These are phyloP conservation scores for Panaeolus cyanescens DNA, from an alignment of 768 basidiomycete species.

Conservation along the genomic window DNA sequence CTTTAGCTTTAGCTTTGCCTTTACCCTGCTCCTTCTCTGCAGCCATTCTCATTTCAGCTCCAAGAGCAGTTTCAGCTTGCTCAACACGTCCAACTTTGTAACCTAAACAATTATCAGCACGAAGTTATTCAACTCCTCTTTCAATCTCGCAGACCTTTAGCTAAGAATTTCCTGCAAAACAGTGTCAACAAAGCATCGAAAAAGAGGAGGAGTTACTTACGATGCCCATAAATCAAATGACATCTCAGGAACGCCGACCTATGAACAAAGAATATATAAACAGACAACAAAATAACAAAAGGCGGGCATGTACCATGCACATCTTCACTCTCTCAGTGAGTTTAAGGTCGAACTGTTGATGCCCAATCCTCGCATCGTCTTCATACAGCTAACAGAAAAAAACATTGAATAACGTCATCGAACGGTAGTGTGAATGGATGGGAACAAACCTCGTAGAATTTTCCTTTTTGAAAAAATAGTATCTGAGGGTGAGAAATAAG, in stretches of 20 bases:
- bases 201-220: slow-evolving; percentile 41
- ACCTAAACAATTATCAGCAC: slow-evolving; percentile 39
- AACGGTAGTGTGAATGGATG: background rate
- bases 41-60: slow-evolving; percentile 93
- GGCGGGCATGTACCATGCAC: slow-evolving; percentile 76
- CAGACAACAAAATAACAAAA: background rate
- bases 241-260: slow-evolving; percentile 96
- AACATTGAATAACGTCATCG: slow-evolving; percentile 2
- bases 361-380: slow-evolving; percentile 91
- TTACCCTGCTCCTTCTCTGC: slow-evolving; percentile 54
- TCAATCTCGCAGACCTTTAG: slow-evolving; percentile 55
- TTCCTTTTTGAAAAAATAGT: slow-evolving; percentile 98
- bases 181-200: slow-evolving; percentile 5
- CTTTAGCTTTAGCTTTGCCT: slow-evolving; percentile 55
- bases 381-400: slow-evolving; percentile 71
- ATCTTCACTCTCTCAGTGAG: slow-evolving; percentile 93
- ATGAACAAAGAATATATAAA: slow-evolving; percentile 3
- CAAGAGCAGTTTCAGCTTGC: slow-evolving; percentile 95
- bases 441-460: slow-evolving; percentile 71
- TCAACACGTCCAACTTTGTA: slow-evolving; percentile 97
- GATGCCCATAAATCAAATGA: slow-evolving; percentile 93
- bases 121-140: background rate
- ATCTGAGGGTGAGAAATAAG: slow-evolving; percentile 45
- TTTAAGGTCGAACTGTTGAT: slow-evolving; percentile 94
- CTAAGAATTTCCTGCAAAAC: slow-evolving; percentile 70